Percentiles rank a stretch among this genome's conserved stretches.
Conservation (phyloP, 177 flowering plant species). For the Vitis hybrid region DNA sequence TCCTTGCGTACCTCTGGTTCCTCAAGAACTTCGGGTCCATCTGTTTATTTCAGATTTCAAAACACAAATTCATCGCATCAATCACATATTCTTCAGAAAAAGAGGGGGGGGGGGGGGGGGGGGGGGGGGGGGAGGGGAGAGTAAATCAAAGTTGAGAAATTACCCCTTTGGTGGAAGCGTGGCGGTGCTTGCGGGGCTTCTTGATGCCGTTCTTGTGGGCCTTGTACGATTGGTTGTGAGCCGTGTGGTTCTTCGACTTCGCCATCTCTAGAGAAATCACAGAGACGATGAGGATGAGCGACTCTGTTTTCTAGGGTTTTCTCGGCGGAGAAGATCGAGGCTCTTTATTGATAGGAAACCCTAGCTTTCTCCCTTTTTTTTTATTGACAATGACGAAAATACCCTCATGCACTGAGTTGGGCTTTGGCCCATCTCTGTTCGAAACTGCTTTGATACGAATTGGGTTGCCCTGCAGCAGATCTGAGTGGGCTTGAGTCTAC, state of each 20-base stretch:
- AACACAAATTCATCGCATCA: background rate
- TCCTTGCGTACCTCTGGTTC: constrained; percentile 87
- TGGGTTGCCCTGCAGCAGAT: too few relatives aligned
- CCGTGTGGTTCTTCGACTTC: constrained; percentile 81
- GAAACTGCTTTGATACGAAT: too few relatives aligned
- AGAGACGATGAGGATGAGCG: background rate
- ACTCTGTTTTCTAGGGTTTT: constrained; percentile 1
- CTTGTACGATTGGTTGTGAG: constrained; percentile 72
- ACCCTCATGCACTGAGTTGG: too few relatives aligned
- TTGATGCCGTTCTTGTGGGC: constrained; percentile 78
- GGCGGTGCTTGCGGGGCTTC: constrained; percentile 69
- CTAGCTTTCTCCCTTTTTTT: too few relatives aligned
- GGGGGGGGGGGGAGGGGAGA: background rate
- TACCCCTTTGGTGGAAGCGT: constrained; percentile 74
- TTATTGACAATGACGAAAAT: too few relatives aligned
- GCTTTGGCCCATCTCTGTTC: too few relatives aligned
- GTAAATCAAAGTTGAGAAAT: background rate
- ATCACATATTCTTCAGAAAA: background rate
- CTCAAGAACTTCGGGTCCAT: constrained; percentile 85
- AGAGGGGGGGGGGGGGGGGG: too few relatives aligned
- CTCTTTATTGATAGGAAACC: too few relatives aligned
- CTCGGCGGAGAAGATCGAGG: background rate
- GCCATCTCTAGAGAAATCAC: constrained; percentile 44
- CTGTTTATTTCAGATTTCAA: constrained; percentile 17
- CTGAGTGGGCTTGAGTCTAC: too few relatives aligned